Percentiles rank a stretch among this genome's conserved stretches.
phyloP scores from a whole-genome alignment of 495 filamentous ascomycete species.

The Penicillium fimorum region DNA sequence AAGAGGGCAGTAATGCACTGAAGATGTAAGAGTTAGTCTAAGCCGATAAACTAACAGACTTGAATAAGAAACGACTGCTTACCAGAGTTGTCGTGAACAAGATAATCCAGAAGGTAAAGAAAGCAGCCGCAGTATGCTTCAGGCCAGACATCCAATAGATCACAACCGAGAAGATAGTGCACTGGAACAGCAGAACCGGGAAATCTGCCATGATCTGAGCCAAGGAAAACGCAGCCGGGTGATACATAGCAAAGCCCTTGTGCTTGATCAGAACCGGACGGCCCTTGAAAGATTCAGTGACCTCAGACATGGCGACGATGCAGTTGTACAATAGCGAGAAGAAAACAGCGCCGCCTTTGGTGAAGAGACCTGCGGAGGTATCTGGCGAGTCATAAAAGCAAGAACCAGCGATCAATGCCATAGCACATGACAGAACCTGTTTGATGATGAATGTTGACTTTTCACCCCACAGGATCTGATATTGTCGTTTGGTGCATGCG shows the following conservation, averaged over 20 bases:
- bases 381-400: slow-evolving; percentile 39
- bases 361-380: slow-evolving; percentile 44
- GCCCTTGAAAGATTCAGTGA: slow-evolving; percentile 64
- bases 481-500: slow-evolving; percentile 50
- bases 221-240: slow-evolving; percentile 68
- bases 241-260: slow-evolving; percentile 69
- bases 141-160: slow-evolving; percentile 70
- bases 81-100: slow-evolving; percentile 38
- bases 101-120: slow-evolving; percentile 52
- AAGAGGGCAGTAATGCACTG: slow-evolving; percentile 50
- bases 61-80: background rate
- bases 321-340: slow-evolving; percentile 72
- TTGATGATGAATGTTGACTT: slow-evolving; percentile 59
- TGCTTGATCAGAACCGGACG: slow-evolving; percentile 73
- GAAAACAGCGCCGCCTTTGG: slow-evolving; percentile 57
- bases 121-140: slow-evolving; percentile 44
- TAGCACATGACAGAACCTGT: slow-evolving; percentile 39
- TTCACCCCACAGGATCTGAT: slow-evolving; percentile 59
- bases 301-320: slow-evolving; percentile 67
- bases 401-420: slow-evolving; percentile 41
- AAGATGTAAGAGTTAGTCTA: slow-evolving; percentile 4
- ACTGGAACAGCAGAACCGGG: slow-evolving; percentile 61
- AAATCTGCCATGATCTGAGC: slow-evolving; percentile 68
- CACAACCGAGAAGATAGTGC: slow-evolving; percentile 62
- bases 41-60: background rate